phyloP scores from a whole-genome alignment of 768 basidiomycete genomes.

The Pulveroboletus sp. region DNA sequence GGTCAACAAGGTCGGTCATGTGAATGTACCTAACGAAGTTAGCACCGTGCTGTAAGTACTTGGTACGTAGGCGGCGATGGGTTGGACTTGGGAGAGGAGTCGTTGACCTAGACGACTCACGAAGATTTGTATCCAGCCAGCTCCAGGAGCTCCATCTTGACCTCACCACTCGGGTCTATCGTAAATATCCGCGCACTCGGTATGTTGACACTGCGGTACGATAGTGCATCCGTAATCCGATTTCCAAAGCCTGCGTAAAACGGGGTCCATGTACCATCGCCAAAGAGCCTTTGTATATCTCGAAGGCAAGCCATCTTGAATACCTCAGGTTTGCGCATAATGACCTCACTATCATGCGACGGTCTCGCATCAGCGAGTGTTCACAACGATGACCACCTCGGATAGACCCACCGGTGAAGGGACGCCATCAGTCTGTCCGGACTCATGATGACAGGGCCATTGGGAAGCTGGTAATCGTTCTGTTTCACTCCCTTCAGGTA shows the following conservation, averaged over 20 bases:
- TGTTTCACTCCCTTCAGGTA: slow-evolving; percentile 95
- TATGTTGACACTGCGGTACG: slow-evolving; percentile 94
- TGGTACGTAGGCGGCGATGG: too few relatives aligned
- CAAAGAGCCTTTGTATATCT: slow-evolving; percentile 90
- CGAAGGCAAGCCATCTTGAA: slow-evolving; percentile 99
- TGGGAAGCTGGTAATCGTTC: slow-evolving; percentile 93
- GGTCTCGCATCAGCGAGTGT: not conserved
- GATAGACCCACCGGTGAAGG: slow-evolving; percentile 72
- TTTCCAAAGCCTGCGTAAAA: slow-evolving; percentile 99
- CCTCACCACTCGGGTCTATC: slow-evolving; percentile 90
- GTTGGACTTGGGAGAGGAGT: not conserved
- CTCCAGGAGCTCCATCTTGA: slow-evolving; percentile 96
- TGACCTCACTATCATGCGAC: slow-evolving; percentile 69
- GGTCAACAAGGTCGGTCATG: slow-evolving; percentile 99
- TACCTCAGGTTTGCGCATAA: slow-evolving; percentile 98
- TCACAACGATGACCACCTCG: not conserved
- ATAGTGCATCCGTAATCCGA: slow-evolving; percentile 94
- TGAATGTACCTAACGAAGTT: slow-evolving; percentile 73
- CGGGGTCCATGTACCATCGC: slow-evolving; percentile 61
- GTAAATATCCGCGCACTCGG: slow-evolving; percentile 95
- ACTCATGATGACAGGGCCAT: slow-evolving; percentile 98
- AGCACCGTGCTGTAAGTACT: not conserved
- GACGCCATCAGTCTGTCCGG: slow-evolving; percentile 94
- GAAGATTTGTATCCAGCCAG: slow-evolving; percentile 96
- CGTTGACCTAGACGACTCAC: slow-evolving; percentile 39